Evolutionary conservation across 2,329 filamentous ascomycete species (phyloP), one percentile per base, ranked within the genome.

Genomic region (Diaporthe batatas): DNA sequence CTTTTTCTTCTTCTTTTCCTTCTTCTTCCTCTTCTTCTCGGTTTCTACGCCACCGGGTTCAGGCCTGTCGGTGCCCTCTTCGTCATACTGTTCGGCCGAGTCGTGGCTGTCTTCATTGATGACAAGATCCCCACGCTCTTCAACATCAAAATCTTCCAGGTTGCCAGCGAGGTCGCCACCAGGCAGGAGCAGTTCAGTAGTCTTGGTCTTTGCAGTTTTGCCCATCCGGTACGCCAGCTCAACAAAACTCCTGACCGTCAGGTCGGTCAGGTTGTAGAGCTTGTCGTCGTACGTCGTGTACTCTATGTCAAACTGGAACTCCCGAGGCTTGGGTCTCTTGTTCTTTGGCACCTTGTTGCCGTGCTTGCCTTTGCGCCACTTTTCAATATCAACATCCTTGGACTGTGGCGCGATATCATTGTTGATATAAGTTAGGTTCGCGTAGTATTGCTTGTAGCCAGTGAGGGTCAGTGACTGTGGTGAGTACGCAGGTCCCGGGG

Each of bases 371-470:
- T 90, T 84, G 47, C 90, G 89, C 91, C 92, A 93, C 74, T 85
- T 86, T 39, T 79, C 76, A 10, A 79, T 57, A 10, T 78, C 75
- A 11, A 74, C 32, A 53, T 78, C 76, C 23, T 77, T 49, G 72
- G 51, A 72, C 3, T 78, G 75, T 3, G 81, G 79, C 7, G 82
- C 75, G 2, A 91, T 87, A 73, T 93, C 90, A 77, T 95, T 93
- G 83, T 98, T 97, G 82, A 98, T 92, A 73, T 90, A 84, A 0
- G 96, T 98, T n/a, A 99, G 84, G 81, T 99, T 99, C 74, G 96
- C 95, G 81, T 91, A 98, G 82, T 97, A 98, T 79, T 99, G 96
- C 5, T 91, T 94, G 81, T 94, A 98, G 6, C 94, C 91, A 3
- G 92, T 87, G 75, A 95, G 86, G 0, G 94, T 93, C 49, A 98